Base-by-base conservation (phyloP, 305 asterid genomes). In the Plantago coronopus region DNA sequence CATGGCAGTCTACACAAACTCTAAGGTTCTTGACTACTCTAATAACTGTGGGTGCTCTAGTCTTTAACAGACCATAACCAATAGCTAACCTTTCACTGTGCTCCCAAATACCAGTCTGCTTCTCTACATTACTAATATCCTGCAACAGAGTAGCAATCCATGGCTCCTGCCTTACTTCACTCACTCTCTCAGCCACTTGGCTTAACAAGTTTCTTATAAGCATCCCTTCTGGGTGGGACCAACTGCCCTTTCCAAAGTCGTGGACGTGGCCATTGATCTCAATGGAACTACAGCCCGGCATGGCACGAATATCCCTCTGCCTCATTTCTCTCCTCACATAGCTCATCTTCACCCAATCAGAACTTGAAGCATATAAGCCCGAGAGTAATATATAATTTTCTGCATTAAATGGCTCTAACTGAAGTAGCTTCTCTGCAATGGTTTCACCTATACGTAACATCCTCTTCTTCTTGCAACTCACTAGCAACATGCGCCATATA, bases 281-380 rank as follows among this genome's bases (percentile, higher is more conserved):
- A 62, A 80, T 79, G 58, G 93, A 78, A 68, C 86, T 84, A 70
- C 86, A 84, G 16, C 93, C 90, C 0, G 95, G 89, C 31, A 78
- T 73, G 1, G 75, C 77, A 62, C 76, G 82, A 70, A 87, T 82
- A 4, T 85, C 81, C 56, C 67, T 69, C 56, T 78, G 89, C 25
- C 72, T 83, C 89, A 86, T 86, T 34, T 64, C 73, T 70, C 63
- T 77, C 70, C 95, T 79, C 63, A 86, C 80, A 0, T 17, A 17
- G 64, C 95, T 80, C 95, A 83, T 74, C 65, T 79, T 81, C 17
- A 69, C 91, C 95, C 91, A 86, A 45, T 81, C 68, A 0, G 82
- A 71, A 42, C 62, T 51, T 2, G 84, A 79, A 13, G 87, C 85
- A 45, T 86, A 81, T 65, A 85, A 46, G 72, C 85, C 82, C 2